Percentiles rank a stretch among this genome's conserved stretches.
These are phyloP conservation scores for Darksidea phi DNA, from an alignment of 495 filamentous ascomycete genomes.

Conservation along the genomic window DNA sequence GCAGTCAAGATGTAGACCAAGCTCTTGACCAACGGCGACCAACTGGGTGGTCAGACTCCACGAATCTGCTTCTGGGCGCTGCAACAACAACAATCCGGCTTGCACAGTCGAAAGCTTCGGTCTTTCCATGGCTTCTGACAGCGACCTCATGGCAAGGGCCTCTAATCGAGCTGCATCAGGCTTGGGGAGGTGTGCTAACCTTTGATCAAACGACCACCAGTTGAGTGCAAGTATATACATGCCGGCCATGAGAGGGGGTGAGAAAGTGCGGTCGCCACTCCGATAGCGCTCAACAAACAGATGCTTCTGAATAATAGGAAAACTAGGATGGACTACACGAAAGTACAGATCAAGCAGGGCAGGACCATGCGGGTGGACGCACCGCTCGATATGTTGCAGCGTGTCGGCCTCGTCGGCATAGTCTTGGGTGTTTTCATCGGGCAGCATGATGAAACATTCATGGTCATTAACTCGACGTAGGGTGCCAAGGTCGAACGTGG, in stretches of 20 bases:
- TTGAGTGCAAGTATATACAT: constrained; percentile 89
- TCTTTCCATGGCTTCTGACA: constrained; percentile 73
- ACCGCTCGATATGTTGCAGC: constrained; percentile 73
- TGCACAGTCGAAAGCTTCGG: constrained; percentile 94
- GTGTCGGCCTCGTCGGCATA: constrained; percentile 63
- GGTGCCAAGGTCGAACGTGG: constrained; percentile 62
- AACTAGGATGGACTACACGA: constrained; percentile 79
- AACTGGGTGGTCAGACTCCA: constrained; percentile 85
- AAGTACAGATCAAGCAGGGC: constrained; percentile 86
- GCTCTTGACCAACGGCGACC: constrained; percentile 74
- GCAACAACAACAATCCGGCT: constrained; percentile 82
- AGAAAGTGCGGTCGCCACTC: constrained; percentile 71
- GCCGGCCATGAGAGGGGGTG: constrained; percentile 79
- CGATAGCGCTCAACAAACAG: constrained; percentile 83
- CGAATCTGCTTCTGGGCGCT: constrained; percentile 81
- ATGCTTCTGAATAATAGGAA: constrained; percentile 85
- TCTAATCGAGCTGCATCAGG: constrained; percentile 77
- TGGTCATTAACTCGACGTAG: constrained; percentile 77
- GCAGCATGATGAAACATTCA: constrained; percentile 80
- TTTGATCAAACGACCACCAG: constrained; percentile 77
- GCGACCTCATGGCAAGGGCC: constrained; percentile 67
- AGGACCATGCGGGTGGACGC: constrained; percentile 79
- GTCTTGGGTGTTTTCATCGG: constrained; percentile 61
- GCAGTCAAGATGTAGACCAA: constrained; percentile 85
- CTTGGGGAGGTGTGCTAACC: constrained; percentile 60